Conservation (phyloP, 2,329 filamentous ascomycete genomes). For the Microdochium nivale region DNA sequence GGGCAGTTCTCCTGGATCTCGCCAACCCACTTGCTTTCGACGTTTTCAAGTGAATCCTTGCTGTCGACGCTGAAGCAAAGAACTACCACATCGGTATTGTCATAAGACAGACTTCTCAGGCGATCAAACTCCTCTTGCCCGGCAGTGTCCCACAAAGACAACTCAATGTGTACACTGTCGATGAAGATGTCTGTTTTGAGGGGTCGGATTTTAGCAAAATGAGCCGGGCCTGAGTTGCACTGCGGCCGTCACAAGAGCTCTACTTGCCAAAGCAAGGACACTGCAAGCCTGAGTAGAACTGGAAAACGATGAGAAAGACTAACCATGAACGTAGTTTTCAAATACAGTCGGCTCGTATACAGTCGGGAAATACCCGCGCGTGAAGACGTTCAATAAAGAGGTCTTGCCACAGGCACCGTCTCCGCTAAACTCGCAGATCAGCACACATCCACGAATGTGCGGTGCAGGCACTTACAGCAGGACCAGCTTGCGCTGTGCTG, state of each 20-base stretch:
- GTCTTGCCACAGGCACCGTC: slow-evolving; percentile 98
- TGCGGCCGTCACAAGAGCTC: not conserved
- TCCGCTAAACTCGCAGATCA: slow-evolving; percentile 46
- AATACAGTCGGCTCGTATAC: slow-evolving; percentile 98
- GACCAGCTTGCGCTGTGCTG: slow-evolving; percentile 92
- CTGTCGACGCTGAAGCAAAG: slow-evolving; percentile 98
- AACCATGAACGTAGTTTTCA: slow-evolving; percentile 98
- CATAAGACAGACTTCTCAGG: slow-evolving; percentile 89
- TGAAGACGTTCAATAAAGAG: slow-evolving; percentile 95
- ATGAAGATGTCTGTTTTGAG: slow-evolving; percentile 78
- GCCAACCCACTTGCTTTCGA: slow-evolving; percentile 96
- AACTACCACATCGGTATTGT: slow-evolving; percentile 96
- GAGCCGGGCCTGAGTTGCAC: not conserved
- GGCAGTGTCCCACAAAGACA: slow-evolving; percentile 96
- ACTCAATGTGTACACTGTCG: slow-evolving; percentile 91
- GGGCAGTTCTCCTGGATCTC: slow-evolving; percentile 98
- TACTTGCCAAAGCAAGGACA: not conserved
- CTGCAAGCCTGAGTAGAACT: not conserved
- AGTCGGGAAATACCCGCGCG: slow-evolving; percentile 96
- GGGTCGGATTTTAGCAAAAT: slow-evolving; percentile 1
- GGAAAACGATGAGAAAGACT: slow-evolving; percentile 14
- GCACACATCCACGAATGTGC: slow-evolving; percentile 3
- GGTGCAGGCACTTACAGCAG: slow-evolving; percentile 58
- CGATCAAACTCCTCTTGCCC: slow-evolving; percentile 99
- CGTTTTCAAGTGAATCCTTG: slow-evolving; percentile 93